Evolutionary conservation across 768 basidiomycete species (phyloP), one percentile per base, ranked within the genome.

Genomic region (Harrya chromipes): DNA sequence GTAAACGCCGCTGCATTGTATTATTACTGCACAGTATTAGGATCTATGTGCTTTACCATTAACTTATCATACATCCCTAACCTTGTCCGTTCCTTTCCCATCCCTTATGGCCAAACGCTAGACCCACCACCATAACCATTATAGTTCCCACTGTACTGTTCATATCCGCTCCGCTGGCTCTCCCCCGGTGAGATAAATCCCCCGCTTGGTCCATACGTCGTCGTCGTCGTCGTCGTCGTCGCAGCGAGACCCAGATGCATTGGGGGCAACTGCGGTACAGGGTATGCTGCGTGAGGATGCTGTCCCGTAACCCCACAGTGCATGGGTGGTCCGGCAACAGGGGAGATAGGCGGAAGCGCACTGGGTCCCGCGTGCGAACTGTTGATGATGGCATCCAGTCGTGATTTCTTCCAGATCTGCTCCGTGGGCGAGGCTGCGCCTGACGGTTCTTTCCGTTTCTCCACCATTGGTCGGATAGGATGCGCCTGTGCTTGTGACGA

Each of bases 341-440:
- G 66, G 1, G 66, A 68, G 37, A 69, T 61, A 8, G 66, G 61
- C 6, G 57, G 53, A 53, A 63, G 59, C 26, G 47, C 10, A 36
- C 40, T 43, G 23, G 57, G 27, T 42, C 49, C 46, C 24, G 52
- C 23, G 33, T 53, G 61, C 20, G 31, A 5, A 19, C 45, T 58
- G 24, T 56, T 47, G 21, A 49, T 38, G 40, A 59, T 44, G 0
- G 49, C 45, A 29, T 75, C 71, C 29, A 66, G 49, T 16, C 76
- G 72, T 7, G 76, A 73, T 66, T 85, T 87, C 73, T 90, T 90
- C 87, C 87, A 90, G 31, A 83, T 78, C 53, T 77, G 78, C 58
- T 86, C 86, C 4, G 83, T 78, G 8, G 80, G 78, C 14, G 83
- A 79, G 1, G 65, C 55, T 40, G 75, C 57, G 12, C 78, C 82